These are phyloP conservation scores for Thermothelomyces thermophilus DNA, from an alignment of 2,329 filamentous ascomycete species.

Conservation along the genomic window DNA sequence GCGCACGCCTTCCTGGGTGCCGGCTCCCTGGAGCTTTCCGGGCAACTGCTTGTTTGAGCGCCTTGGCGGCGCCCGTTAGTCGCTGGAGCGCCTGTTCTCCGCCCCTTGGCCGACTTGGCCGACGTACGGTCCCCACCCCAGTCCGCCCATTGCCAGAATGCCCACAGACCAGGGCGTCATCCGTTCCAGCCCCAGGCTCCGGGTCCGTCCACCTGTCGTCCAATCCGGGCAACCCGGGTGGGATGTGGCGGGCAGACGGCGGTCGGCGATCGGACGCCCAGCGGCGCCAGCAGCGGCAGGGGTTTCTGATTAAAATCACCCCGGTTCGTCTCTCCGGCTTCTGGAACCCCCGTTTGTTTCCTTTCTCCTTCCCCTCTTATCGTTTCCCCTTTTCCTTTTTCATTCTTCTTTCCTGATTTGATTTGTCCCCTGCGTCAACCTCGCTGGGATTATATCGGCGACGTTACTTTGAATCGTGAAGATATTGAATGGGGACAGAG, in stretches of 20 bases:
- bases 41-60: too few relatives aligned
- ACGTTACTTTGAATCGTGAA: constrained; percentile 15
- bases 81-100: neutral
- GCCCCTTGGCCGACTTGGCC: constrained; percentile 11
- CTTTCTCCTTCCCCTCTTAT: neutral
- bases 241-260: constrained; percentile 9
- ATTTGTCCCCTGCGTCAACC: neutral
- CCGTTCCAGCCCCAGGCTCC: neutral
- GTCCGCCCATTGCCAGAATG: too few relatives aligned
- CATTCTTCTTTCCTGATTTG: neutral
- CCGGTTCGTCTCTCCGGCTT: constrained; percentile 8
- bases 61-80: constrained; percentile 9
- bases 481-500: constrained; percentile 29
- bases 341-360: constrained; percentile 7
- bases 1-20: too few relatives aligned
- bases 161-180: neutral
- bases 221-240: neutral
- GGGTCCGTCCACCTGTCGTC: neutral
- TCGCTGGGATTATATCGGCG: constrained; percentile 17
- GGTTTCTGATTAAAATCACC: constrained; percentile 8
- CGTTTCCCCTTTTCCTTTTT: neutral
- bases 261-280: constrained; percentile 7
- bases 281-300: neutral
- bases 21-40: too few relatives aligned
- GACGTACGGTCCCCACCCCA: neutral